phyloP scores from a whole-genome alignment of 2,329 filamentous ascomycete species.

The Metarhizium anisopliae region DNA sequence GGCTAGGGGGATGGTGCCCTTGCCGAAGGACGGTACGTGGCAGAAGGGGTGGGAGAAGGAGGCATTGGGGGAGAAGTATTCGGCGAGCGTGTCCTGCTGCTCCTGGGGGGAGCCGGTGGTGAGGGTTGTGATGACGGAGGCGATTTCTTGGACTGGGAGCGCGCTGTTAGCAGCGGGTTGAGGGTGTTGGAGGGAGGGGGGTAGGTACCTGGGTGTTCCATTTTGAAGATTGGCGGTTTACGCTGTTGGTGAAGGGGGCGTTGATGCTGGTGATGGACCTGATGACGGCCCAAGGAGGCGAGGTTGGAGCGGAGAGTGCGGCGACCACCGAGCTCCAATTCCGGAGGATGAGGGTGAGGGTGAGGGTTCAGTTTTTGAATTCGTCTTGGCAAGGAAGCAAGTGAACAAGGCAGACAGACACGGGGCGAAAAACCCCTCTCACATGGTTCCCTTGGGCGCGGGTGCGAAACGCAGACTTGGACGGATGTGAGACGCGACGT shows the following conservation, averaged over 20 bases:
- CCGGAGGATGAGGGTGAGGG: too few species aligned
- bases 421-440: too few species aligned
- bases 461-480: too few species aligned
- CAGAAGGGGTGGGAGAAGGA: conserved; percentile 74
- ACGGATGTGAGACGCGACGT: too few species aligned
- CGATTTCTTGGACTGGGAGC: conserved; percentile 43
- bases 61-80: conserved; percentile 65
- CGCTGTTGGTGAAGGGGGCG: background rate
- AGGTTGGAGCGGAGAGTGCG: too few species aligned
- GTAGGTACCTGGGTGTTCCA: conserved; percentile 34
- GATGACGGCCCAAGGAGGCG: too few species aligned
- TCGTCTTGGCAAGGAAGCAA: too few species aligned
- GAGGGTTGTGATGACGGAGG: conserved; percentile 56
- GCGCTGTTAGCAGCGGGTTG: background rate
- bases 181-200: too few species aligned
- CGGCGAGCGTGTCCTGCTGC: conserved; percentile 56
- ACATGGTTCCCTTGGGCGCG: too few species aligned
- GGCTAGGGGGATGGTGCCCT: conserved; percentile 30
- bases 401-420: too few species aligned
- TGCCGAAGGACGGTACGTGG: conserved; percentile 48
- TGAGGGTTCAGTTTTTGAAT: too few species aligned
- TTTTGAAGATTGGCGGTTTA: conserved; percentile 9
- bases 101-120: conserved; percentile 56
- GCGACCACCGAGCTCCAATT: too few species aligned
- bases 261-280: background rate